Base-by-base conservation (phyloP, 495 filamentous ascomycete genomes). In the Bryoglossum gracile region DNA sequence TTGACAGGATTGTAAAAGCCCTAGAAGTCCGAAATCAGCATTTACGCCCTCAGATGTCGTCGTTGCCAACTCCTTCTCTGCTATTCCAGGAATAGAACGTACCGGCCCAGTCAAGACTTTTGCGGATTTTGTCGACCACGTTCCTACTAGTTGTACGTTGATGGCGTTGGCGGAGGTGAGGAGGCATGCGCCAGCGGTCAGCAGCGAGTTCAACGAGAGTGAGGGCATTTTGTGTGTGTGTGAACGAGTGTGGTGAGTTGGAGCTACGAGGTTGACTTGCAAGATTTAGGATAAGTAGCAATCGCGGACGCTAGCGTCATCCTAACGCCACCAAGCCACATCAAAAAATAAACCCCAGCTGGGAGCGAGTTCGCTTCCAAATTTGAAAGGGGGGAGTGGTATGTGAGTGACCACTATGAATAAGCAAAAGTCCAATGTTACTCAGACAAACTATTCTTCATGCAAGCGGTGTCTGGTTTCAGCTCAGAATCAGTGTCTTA, bases 61-160 rank as follows among this genome's bases (percentile, higher is more conserved):
- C 22, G 45, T 30, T 55, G 40, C 50, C 37, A 48, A 51, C 14
- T 40, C 18, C 18, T 21, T 30, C 43, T 26, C 40, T 49, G 28
- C n/a, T 46, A 47, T 39, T 43, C 37, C 40, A 48, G 49, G 47
- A 56, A 33, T 46, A 46, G 38, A 41, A 69, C 79, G 48, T 81
- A 87, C 85, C 39, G 85, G 81, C 26, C 86, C 86, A 8, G 86
- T 89, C 26, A 87, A 58, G 23, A 86, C 84, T 25, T 76, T 73
- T 54, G 74, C 75, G 32, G 82, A 85, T 66, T 89, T 90, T 21
- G 80, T 83, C 4, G 81, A 78, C 86, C 86, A 90, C 46, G 86
- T 89, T 39, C 86, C 86, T 18, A 78, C 73, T 24, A 88, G 67
- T 46, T 80, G 62, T 6, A 65, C 61, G 48, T 60, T 68, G 16